Base-by-base conservation (phyloP, 257 asterid species). In the Scutellaria minor region DNA sequence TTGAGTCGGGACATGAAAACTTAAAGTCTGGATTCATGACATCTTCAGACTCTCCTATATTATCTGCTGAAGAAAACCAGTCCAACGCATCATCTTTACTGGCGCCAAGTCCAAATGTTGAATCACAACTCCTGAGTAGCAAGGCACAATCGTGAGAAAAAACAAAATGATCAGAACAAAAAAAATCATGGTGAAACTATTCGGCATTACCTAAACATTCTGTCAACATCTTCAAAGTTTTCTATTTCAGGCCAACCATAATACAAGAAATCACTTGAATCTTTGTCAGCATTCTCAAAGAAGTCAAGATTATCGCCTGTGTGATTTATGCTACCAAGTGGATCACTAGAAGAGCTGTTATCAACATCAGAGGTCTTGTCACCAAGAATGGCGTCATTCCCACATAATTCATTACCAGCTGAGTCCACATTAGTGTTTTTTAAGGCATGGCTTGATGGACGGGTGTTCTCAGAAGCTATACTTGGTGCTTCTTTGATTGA, bases 191-290 rank as follows among this genome's bases (percentile, higher is more conserved):
- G 64, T 52, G 48, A 68, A 78, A 52, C 61, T 48, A 27, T 69
- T 50, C 35, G 72, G 60, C 8, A 72, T 81, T 89, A 92, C 98
- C 96, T 85, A 77, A 94, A 88, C 85, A 91, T 87, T 86, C 83
- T 81, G 80, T 91, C 96, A 57, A 90, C 90, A 65, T 90, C 98
- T 68, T 90, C 99, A 68, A 94, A 94, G 79, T 87, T 90, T 71
- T 85, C 95, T 68, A 91, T 84, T 63, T 91, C 96, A 64, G 96
- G 86, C 97, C 96, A 94, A 75, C 78, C 83, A 77, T 83, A 88
- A 77, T 78, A 82, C 64, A 85, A 76, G 67, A 86, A 78, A 70
- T 90, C 95, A 57, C 80, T 79, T 31, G 95, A 80, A 81, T 88
- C 88, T 84, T 84, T 88, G 57, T 56, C 91, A 0, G 70, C 71